Evolutionary conservation across 2,329 filamentous ascomycete genomes (phyloP).

Genomic region (Clarireedia hainanense): DNA sequence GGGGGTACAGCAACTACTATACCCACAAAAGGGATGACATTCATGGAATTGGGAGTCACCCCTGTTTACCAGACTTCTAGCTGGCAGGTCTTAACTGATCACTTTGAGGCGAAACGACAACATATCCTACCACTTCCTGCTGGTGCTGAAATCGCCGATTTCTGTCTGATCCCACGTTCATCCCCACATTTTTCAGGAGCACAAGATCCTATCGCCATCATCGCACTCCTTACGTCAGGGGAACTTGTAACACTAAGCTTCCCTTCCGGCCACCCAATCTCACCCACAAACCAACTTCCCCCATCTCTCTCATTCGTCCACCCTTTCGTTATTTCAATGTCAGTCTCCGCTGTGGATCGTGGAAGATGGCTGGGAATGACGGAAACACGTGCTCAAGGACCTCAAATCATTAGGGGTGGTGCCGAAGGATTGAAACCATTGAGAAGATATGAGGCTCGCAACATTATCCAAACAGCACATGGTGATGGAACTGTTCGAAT

Average conservation of each 20-base stretch:
- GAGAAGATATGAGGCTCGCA: constrained; percentile 74
- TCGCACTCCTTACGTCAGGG: constrained; percentile 74
- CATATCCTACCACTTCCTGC: constrained; percentile 67
- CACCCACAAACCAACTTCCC: constrained; percentile 87
- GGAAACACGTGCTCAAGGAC: constrained; percentile 75
- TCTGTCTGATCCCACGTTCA: constrained; percentile 71
- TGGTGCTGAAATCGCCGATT: constrained; percentile 69
- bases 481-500: constrained; percentile 85
- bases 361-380: constrained; percentile 82
- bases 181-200: constrained; percentile 83
- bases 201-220: constrained; percentile 81
- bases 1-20: constrained; percentile 66
- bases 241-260: constrained; percentile 88
- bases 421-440: constrained; percentile 61
- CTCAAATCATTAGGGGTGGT: constrained; percentile 71
- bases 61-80: constrained; percentile 87
- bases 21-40: constrained; percentile 69
- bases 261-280: constrained; percentile 83
- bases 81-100: constrained; percentile 73
- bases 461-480: constrained; percentile 79
- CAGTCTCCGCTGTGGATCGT: constrained; percentile 67
- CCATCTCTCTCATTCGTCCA: constrained; percentile 82
- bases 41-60: constrained; percentile 81
- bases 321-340: constrained; percentile 71
- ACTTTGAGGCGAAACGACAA: constrained; percentile 71